These are phyloP conservation scores for Macrolepiota fuliginosa DNA, from an alignment of 768 basidiomycete species.

Conservation along the genomic window DNA sequence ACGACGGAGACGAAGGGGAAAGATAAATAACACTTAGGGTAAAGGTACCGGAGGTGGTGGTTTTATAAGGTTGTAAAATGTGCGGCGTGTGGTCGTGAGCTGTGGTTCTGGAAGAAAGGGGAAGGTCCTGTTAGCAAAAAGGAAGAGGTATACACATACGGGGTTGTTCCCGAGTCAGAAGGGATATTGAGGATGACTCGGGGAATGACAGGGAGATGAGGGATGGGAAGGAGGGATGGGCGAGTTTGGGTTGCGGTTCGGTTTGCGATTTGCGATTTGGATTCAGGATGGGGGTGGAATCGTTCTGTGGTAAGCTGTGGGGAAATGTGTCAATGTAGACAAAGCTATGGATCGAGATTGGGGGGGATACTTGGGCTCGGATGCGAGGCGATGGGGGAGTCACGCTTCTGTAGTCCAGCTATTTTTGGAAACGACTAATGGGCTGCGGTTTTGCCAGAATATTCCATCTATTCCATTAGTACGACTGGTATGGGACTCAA, in stretches of 20 bases:
- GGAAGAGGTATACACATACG: too few relatives aligned
- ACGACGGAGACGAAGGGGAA: background rate
- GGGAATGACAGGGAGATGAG: background rate
- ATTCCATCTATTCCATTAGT: background rate
- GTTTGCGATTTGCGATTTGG: background rate
- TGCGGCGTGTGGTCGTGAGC: background rate
- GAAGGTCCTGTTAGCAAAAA: background rate
- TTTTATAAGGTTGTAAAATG: background rate
- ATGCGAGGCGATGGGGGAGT: background rate
- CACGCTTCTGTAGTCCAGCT: background rate
- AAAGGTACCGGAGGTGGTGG: background rate
- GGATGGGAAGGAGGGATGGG: background rate
- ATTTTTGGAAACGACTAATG: background rate
- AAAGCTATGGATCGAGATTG: background rate
- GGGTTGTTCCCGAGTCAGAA: background rate
- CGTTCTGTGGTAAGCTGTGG: background rate
- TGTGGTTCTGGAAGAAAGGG: background rate
- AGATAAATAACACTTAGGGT: background rate
- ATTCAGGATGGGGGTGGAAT: background rate
- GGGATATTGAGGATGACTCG: background rate
- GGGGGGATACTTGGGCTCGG: background rate
- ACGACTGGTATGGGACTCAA: slow-evolving; percentile 1
- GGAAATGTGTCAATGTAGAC: background rate
- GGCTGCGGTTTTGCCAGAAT: background rate
- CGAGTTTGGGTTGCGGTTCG: background rate